A percentile compares a stretch with the other conserved stretches of the same genome.
phyloP scores from a whole-genome alignment of 176 grass and related monocot species.

The Zoysia japonica region DNA sequence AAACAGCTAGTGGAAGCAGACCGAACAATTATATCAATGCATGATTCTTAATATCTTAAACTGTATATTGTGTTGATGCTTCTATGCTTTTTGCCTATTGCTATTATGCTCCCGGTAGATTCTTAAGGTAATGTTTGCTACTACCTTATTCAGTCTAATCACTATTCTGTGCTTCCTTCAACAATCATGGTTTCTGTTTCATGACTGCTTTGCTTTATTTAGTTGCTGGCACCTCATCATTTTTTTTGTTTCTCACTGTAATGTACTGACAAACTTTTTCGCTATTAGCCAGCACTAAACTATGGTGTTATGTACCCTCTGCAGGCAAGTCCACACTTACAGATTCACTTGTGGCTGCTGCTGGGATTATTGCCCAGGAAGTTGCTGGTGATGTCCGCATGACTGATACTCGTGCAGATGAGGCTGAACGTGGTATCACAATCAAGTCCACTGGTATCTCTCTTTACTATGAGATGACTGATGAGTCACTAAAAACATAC shows the following conservation, averaged over 20 bases:
- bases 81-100: no score
- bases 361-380: conserved; percentile 32
- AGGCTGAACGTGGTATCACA: conserved; percentile 64
- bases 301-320: background rate
- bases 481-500: no score
- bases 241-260: no score
- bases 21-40: no score
- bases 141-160: background rate
- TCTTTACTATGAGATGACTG: conserved; percentile 47
- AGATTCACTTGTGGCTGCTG: conserved; percentile 74
- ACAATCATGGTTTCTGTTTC: background rate
- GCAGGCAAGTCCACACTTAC: conserved; percentile 80
- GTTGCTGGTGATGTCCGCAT: conserved; percentile 77
- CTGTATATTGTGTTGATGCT: no score
- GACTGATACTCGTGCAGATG: conserved; percentile 76
- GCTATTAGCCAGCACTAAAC: background rate
- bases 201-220: no score
- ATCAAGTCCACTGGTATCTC: conserved; percentile 84
- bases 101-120: background rate
- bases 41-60: no score
- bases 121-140: background rate
- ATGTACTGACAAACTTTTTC: no score
- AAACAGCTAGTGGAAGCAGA: no score
- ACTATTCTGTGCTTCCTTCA: background rate
- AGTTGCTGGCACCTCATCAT: no score